Base-by-base conservation (phyloP, 352 stramenopile species). In the Globisporangium perplexum region DNA sequence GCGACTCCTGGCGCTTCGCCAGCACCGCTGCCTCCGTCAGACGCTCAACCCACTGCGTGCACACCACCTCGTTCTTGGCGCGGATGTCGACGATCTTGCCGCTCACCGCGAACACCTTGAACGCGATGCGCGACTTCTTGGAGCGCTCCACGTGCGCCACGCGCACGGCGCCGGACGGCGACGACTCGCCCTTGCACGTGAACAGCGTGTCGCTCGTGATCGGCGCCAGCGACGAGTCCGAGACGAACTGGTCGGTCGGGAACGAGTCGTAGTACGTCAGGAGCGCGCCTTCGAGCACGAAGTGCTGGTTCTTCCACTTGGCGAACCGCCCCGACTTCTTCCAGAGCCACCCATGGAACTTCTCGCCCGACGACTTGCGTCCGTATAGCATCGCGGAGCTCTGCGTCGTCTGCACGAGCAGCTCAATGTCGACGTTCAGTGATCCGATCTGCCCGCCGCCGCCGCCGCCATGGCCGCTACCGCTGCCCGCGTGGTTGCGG, bases 291-390 rank as follows among this genome's bases (percentile, higher is more conserved):
- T 90, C 77, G 5, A 93, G 65, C 47, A 93, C 77, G 58, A 93
- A 93, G 49, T 90, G 81, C 74, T 93, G 78, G 62, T 89, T 89
- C 41, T 74, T 80, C 83, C 83, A 93, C 58, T 89, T 88, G 28
- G 71, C 73, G 56, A 93, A 93, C 18, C 78, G 75, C 8, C 83
- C 79, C 3, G 69, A 86, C 53, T 90, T 89, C 62, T 84, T 90
- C 79, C 79, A 93, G 7, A 93, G 72, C 83, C 79, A 90, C 7
- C 83, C 83, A 55, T 90, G 79, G 47, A 90, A 90, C 53, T 89
- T 88, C 53, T 93, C 80, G 50, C 60, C 67, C 43, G 63, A 57
- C 41, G 64, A 72, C 57, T 86, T 83, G 47, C 78, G 77, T 11
- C 74, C 75, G 55, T 79, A 86, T 44, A 79, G 67, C 69, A 87